Evolutionary conservation across 2,329 filamentous ascomycete genomes (phyloP).

Genomic region (Helminthosporium solani): DNA sequence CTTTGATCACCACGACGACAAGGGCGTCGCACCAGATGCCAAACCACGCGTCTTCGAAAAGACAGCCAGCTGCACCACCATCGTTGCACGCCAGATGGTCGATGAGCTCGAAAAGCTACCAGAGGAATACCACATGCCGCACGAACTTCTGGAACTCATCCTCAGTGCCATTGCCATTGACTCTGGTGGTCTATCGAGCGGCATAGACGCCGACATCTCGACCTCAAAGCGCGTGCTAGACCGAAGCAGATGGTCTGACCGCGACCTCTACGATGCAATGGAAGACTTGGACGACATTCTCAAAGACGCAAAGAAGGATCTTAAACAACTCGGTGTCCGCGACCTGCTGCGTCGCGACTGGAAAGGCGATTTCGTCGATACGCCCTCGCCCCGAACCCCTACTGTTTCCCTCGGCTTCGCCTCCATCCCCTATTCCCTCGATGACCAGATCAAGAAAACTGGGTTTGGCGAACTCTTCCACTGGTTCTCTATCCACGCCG

Average conservation of each 20-base stretch:
- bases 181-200: conserved; percentile 44
- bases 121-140: conserved; percentile 51
- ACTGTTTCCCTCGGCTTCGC: conserved; percentile 51
- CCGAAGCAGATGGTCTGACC: conserved; percentile 47
- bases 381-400: conserved; percentile 48
- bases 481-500: conserved; percentile 52
- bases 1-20: conserved; percentile 51
- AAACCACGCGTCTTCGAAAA: conserved; percentile 48
- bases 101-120: conserved; percentile 47
- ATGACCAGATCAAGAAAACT: conserved; percentile 49
- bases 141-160: conserved; percentile 52
- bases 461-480: conserved; percentile 51
- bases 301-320: conserved; percentile 46
- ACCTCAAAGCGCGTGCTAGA: conserved; percentile 44
- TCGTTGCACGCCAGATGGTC: conserved; percentile 51
- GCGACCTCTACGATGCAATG: conserved; percentile 46
- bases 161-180: conserved; percentile 51
- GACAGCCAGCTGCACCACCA: conserved; percentile 48
- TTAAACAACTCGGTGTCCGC: conserved; percentile 45
- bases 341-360: conserved; percentile 51
- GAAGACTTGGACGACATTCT: conserved; percentile 45
- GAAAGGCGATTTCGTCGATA: conserved; percentile 52
- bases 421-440: conserved; percentile 49
- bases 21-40: conserved; percentile 44
- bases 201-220: conserved; percentile 43